phyloP scores from a whole-genome alignment of 441 rosid species.

The Breynia disticha region DNA sequence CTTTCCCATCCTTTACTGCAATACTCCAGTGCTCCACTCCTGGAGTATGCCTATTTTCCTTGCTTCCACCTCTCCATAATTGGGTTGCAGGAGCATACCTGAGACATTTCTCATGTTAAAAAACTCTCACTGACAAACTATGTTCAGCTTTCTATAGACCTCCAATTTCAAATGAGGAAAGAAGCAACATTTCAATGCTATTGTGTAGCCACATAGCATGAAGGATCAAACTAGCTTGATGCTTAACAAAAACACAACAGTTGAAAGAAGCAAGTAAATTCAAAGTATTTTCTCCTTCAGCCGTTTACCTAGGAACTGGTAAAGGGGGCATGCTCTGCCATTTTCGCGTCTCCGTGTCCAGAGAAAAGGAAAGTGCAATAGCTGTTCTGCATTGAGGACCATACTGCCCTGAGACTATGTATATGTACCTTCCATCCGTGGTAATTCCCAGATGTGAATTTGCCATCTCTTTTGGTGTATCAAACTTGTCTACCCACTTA shows the following conservation, averaged over 20 bases:
- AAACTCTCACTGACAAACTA: too few relatives aligned
- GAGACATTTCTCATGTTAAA: constrained; percentile 9
- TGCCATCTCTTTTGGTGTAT: constrained; percentile 97
- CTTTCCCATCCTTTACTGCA: constrained; percentile 75
- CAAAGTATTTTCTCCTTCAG: background rate
- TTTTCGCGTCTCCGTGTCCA: constrained; percentile 68
- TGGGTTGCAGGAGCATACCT: constrained; percentile 96
- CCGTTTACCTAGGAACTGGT: constrained; percentile 74
- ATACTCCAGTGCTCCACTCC: constrained; percentile 89
- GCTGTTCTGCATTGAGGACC: constrained; percentile 97
- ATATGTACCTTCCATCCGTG: constrained; percentile 87
- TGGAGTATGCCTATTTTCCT: constrained; percentile 80
- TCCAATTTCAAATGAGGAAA: too few relatives aligned
- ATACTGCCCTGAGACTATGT: constrained; percentile 74
- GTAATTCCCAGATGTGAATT: constrained; percentile 98
- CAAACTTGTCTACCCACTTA: constrained; percentile 85
- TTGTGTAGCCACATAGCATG: too few relatives aligned
- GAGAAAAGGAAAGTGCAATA: constrained; percentile 66
- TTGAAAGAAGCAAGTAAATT: too few relatives aligned
- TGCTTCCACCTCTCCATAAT: constrained; percentile 96
- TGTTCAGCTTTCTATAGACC: too few relatives aligned
- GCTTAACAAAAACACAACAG: too few relatives aligned
- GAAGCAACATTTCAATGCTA: too few relatives aligned
- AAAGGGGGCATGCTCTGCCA: constrained; percentile 63
- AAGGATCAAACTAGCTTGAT: too few relatives aligned